Evolutionary conservation across 768 basidiomycete species (phyloP).

Genomic region (Suillus spraguei): DNA sequence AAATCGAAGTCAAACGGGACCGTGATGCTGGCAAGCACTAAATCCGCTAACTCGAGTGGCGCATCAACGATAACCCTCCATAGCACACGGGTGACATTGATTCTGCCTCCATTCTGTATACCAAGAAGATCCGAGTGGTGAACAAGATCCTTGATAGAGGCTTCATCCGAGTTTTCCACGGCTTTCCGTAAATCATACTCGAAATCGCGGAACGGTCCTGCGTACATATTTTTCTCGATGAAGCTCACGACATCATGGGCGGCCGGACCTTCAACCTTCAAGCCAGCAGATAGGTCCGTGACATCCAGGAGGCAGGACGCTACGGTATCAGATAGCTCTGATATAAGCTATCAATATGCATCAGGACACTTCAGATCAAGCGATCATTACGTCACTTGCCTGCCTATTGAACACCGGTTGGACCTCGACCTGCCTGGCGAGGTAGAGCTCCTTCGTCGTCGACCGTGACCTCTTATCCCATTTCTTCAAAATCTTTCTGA

Average conservation of each 20-base stretch:
- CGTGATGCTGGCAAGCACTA: constrained; percentile 68
- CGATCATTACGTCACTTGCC: constrained; percentile 43
- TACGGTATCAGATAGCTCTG: constrained; percentile 92
- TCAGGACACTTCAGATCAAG: constrained; percentile 14
- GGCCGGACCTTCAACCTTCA: constrained; percentile 79
- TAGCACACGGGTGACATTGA: constrained; percentile 85
- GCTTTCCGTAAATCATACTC: constrained; percentile 86
- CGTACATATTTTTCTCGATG: constrained; percentile 58
- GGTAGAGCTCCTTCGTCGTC: constrained; percentile 94
- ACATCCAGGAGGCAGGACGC: constrained; percentile 81
- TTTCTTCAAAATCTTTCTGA: constrained; percentile 97
- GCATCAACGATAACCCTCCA: constrained; percentile 93
- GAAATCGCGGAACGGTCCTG: constrained; percentile 83
- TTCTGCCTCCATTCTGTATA: constrained; percentile 59
- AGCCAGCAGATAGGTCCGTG: constrained; percentile 72
- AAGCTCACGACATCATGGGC: constrained; percentile 75
- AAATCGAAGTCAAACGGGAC: constrained; percentile 86
- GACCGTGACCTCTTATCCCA: constrained; percentile 97
- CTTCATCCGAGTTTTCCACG: constrained; percentile 59
- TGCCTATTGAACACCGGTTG: constrained; percentile 98
- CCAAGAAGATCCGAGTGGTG: constrained; percentile 68
- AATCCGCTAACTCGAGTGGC: constrained; percentile 66
- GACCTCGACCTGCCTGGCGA: constrained; percentile 96
- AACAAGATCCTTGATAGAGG: constrained; percentile 68
- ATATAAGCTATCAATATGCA: constrained; percentile 70